These are phyloP conservation scores for Durio zibethinus DNA, from an alignment of 345 rosid species.

Conservation along the genomic window DNA sequence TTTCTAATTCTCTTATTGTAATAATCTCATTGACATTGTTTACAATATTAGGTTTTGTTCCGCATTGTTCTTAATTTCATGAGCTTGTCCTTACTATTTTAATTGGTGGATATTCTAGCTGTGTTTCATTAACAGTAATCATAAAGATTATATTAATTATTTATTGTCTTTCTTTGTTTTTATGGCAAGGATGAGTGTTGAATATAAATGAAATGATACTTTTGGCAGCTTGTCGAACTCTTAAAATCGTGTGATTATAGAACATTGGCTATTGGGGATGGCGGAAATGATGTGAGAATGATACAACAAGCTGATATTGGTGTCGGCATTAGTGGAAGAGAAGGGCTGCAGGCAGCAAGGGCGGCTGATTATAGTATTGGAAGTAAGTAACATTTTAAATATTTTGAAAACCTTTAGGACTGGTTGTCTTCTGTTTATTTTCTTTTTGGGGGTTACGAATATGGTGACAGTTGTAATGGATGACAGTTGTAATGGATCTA, in stretches of 20 bases:
- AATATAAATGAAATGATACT: not conserved
- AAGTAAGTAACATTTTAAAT: conserved; percentile 47
- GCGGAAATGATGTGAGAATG: conserved; percentile 99
- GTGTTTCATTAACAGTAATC: not conserved
- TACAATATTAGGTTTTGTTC: not conserved
- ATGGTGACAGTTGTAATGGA: not conserved
- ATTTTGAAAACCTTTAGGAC: not conserved
- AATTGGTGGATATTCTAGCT: not conserved
- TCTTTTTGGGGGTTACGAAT: not conserved
- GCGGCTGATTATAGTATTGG: conserved; percentile 99
- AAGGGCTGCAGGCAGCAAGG: conserved; percentile 98
- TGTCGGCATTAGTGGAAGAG: conserved; percentile 98
- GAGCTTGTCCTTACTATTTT: not conserved
- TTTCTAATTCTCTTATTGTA: not conserved
- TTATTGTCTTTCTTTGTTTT: too few species aligned
- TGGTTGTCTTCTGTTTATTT: not conserved
- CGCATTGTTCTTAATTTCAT: not conserved
- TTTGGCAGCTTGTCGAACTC: conserved; percentile 69
- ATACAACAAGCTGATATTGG: conserved; percentile 99
- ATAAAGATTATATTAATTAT: not conserved
- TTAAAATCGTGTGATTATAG: conserved; percentile 95
- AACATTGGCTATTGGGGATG: conserved; percentile 98
- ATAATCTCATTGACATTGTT: not conserved
- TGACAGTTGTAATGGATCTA: not conserved
- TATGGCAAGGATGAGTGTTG: not conserved